Percentiles rank a stretch among this genome's conserved stretches.
Conservation (phyloP, 2,329 filamentous ascomycete genomes). For the Alternaria ethzedia region DNA sequence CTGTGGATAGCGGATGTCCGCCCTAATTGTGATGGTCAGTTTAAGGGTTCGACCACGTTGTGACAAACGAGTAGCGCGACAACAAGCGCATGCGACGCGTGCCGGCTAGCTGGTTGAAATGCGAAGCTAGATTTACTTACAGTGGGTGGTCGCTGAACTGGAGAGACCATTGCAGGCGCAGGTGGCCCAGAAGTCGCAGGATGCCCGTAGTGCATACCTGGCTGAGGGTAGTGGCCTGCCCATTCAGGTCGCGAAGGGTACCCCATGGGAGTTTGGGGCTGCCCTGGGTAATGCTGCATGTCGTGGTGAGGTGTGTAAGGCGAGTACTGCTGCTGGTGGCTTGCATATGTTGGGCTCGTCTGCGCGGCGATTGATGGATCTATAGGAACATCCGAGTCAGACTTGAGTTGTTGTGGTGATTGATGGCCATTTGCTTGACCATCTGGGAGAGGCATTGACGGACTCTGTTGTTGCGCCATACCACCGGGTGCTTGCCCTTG, state of each 20-base stretch:
- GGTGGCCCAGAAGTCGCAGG: conserved; percentile 64
- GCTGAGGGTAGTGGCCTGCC: conserved; percentile 63
- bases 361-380: conserved; percentile 96
- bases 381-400: conserved; percentile 98
- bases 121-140: conserved; percentile 54
- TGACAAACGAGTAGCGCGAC: background rate
- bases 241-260: conserved; percentile 76
- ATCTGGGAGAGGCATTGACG: conserved; percentile 89
- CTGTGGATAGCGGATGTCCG: conserved; percentile 69
- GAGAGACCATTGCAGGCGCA: conserved; percentile 64
- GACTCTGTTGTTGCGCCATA: conserved; percentile 99
- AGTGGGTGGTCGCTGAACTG: conserved; percentile 66
- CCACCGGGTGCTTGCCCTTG: conserved; percentile 77
- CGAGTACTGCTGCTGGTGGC: conserved; percentile 77
- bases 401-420: conserved; percentile 73
- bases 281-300: conserved; percentile 77
- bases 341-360: conserved; percentile 86
- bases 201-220: conserved; percentile 56
- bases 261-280: conserved; percentile 62
- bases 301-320: conserved; percentile 86
- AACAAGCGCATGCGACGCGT: background rate
- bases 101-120: background rate
- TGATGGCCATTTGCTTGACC: conserved; percentile 73
- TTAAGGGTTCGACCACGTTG: background rate
- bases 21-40: conserved; percentile 45